phyloP scores from a whole-genome alignment of 352 stramenopile genomes.

The Lagenidium giganteum region DNA sequence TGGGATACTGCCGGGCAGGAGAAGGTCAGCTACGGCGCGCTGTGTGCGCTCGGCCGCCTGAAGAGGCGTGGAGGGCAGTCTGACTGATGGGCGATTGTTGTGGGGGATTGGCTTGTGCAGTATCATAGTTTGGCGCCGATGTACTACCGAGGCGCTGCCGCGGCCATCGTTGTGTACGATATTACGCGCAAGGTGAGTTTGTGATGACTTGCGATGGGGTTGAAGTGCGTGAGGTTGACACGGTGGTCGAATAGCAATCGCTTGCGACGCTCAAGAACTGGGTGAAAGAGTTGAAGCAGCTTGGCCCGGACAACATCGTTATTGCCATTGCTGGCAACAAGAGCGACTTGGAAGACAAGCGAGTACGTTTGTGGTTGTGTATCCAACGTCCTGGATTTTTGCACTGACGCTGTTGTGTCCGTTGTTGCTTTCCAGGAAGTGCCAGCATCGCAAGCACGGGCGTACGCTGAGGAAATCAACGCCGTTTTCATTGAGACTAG shows the following conservation, averaged over 20 bases:
- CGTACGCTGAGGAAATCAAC: constrained; percentile 91
- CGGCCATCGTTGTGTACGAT: constrained; percentile 98
- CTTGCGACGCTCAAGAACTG: constrained; percentile 94
- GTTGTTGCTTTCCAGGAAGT: constrained; percentile 84
- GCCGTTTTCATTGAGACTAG: constrained; percentile 93
- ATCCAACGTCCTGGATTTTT: too few species aligned
- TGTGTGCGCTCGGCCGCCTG: constrained; percentile 1
- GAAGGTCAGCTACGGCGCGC: constrained; percentile 40
- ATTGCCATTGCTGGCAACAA: constrained; percentile 96
- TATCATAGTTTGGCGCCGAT: constrained; percentile 97
- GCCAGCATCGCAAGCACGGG: constrained; percentile 71
- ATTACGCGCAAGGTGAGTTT: constrained; percentile 90
- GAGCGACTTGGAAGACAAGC: constrained; percentile 87
- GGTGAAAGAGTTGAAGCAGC: constrained; percentile 91
- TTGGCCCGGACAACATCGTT: constrained; percentile 92
- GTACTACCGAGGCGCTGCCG: constrained; percentile 97
- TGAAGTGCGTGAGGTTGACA: too few species aligned
- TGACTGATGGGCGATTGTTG: neutral
- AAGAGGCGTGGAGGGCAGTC: neutral
- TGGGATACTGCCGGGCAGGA: constrained; percentile 98
- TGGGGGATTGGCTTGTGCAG: constrained; percentile 16
- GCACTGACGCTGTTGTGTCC: too few species aligned
- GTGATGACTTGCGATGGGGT: neutral
- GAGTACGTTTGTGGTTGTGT: constrained; percentile 26
- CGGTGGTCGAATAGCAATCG: constrained; percentile 84